Conservation (phyloP, 192 early-diverging fungal genomes). For the Radiomyces spectabilis region DNA sequence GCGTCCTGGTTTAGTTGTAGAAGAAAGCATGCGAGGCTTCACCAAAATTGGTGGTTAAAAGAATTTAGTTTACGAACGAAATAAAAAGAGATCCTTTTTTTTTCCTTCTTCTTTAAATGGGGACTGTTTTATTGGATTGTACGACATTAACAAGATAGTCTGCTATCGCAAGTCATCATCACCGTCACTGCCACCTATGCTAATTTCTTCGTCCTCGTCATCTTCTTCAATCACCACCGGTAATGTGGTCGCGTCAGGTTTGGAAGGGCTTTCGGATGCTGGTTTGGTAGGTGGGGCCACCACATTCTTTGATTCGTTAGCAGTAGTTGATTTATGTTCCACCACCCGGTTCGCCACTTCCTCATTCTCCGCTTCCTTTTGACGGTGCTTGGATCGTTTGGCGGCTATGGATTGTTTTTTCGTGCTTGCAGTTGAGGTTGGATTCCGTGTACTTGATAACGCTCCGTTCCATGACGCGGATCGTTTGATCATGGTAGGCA, state of each 20-base stretch:
- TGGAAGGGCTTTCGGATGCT: background rate
- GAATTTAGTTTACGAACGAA: too few species aligned
- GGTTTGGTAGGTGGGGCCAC: background rate
- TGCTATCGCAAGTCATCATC: conserved; percentile 48
- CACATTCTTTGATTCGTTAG: background rate
- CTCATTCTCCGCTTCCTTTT: background rate
- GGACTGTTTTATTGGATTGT: too few species aligned
- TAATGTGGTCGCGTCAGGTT: background rate
- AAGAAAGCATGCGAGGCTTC: conserved; percentile 22
- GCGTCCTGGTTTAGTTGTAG: conserved; percentile 23
- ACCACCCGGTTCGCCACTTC: background rate
- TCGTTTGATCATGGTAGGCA: conserved; percentile 6
- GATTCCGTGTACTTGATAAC: background rate
- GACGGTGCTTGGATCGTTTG: background rate
- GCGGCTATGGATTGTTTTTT: background rate
- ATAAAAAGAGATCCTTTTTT: too few species aligned
- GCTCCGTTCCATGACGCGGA: conserved; percentile 15
- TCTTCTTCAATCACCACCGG: conserved; percentile 20
- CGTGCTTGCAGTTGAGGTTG: background rate
- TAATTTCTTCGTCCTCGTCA: conserved; percentile 47
- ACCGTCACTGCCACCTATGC: conserved; percentile 46
- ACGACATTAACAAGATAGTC: too few species aligned
- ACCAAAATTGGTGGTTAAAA: conserved; percentile 9
- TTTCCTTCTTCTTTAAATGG: too few species aligned
- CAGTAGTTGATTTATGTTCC: background rate